A percentile compares a stretch with the other conserved stretches of the same genome.
Evolutionary conservation across 306 rosid species (phyloP).

Genomic region (Vigna trinervia): DNA sequence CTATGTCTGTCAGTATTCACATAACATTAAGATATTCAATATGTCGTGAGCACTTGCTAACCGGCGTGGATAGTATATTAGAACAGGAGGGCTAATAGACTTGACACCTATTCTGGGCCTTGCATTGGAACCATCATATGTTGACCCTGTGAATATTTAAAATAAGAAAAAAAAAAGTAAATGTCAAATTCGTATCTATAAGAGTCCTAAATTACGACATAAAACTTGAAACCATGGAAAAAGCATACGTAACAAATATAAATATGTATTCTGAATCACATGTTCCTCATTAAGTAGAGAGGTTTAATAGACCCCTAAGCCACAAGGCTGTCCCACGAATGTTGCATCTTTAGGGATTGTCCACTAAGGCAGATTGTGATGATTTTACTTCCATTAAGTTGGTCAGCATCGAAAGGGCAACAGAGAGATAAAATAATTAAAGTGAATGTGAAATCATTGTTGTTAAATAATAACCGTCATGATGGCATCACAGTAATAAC

Average conservation of each 20-base stretch:
- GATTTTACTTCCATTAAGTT: slow-evolving; percentile 1
- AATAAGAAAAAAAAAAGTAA: not conserved
- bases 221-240: slow-evolving; percentile 23
- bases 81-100: slow-evolving; percentile 30
- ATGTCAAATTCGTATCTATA: slow-evolving; percentile 4
- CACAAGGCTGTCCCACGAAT: not conserved
- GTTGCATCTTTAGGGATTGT: not conserved
- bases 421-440: not conserved
- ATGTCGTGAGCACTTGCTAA: slow-evolving; percentile 41
- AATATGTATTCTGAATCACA: slow-evolving; percentile 28
- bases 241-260: not conserved
- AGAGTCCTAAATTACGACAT: slow-evolving; percentile 14
- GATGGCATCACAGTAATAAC: too few species aligned
- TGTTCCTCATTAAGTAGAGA: not conserved
- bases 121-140: slow-evolving; percentile 91
- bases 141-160: slow-evolving; percentile 61
- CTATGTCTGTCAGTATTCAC: slow-evolving; percentile 52
- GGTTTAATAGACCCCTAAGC: not conserved
- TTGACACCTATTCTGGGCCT: slow-evolving; percentile 69
- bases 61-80: slow-evolving; percentile 44
- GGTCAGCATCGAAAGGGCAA: not conserved
- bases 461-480: too few species aligned
- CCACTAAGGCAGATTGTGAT: not conserved
- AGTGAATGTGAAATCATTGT: not conserved
- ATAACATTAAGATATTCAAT: slow-evolving; percentile 43